These are phyloP conservation scores for Diaporthe amygdali DNA, from an alignment of 2,329 filamentous ascomycete species.

Conservation along the genomic window DNA sequence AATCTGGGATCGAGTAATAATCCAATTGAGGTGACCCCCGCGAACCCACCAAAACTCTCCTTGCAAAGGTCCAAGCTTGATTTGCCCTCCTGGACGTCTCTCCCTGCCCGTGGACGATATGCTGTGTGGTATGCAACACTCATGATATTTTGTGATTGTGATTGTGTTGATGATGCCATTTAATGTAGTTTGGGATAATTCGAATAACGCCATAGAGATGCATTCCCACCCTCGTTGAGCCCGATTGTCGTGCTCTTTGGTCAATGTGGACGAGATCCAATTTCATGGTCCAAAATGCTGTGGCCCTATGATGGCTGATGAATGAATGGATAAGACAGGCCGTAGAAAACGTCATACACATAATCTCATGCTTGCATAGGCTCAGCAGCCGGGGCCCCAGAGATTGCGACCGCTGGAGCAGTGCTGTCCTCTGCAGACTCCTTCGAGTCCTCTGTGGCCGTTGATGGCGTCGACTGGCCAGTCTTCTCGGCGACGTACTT, in stretches of 20 bases:
- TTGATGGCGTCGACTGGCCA: constrained; percentile 11
- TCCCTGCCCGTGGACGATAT: neutral
- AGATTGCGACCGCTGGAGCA: constrained; percentile 2
- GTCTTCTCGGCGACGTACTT: constrained; percentile 20
- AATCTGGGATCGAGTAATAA: constrained; percentile 12
- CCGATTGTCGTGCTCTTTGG: neutral
- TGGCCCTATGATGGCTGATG: neutral
- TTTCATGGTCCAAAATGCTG: constrained; percentile 1
- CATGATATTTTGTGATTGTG: neutral
- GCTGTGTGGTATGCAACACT: constrained; percentile 10
- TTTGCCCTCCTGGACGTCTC: neutral
- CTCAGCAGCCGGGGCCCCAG: neutral
- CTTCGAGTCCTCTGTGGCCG: neutral
- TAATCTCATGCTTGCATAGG: neutral
- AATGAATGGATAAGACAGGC: neutral
- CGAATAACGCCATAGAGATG: constrained; percentile 20
- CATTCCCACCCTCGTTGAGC: constrained; percentile 4
- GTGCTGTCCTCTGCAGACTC: neutral
- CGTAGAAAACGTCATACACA: neutral
- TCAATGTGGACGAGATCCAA: constrained; percentile 8
- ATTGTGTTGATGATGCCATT: constrained; percentile 5
- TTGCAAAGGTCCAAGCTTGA: neutral
- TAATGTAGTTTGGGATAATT: neutral
- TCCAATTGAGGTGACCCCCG: constrained; percentile 7
- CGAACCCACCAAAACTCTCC: constrained; percentile 8